These are phyloP conservation scores for Amauroascus verrucosus DNA, from an alignment of 2,329 filamentous ascomycete genomes.

Conservation along the genomic window DNA sequence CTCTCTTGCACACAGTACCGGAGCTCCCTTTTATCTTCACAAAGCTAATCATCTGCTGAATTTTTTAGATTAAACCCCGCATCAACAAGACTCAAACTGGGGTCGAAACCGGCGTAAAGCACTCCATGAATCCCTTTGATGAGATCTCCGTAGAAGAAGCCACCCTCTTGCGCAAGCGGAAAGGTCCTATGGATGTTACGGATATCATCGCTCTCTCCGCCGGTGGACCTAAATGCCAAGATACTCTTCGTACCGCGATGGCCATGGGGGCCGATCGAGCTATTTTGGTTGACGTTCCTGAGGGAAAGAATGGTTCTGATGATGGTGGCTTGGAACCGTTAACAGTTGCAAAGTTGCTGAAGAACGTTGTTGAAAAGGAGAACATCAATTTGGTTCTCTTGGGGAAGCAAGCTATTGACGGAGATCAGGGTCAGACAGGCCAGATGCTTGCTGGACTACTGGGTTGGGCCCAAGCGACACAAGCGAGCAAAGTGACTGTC, in stretches of 20 bases:
- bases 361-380: slow-evolving; percentile 68
- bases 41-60: slow-evolving; percentile 3
- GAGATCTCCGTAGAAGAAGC: slow-evolving; percentile 96
- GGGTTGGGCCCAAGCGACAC: slow-evolving; percentile 89
- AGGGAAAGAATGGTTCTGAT: slow-evolving; percentile 48
- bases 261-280: slow-evolving; percentile 94
- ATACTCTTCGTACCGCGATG: slow-evolving; percentile 91
- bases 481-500: slow-evolving; percentile 76
- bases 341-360: slow-evolving; percentile 80
- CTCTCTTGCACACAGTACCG: not conserved
- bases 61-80: slow-evolving; percentile 54
- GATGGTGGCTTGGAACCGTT: slow-evolving; percentile 67
- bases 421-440: slow-evolving; percentile 88
- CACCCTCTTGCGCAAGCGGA: slow-evolving; percentile 84
- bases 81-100: slow-evolving; percentile 66
- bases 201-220: slow-evolving; percentile 87
- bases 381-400: slow-evolving; percentile 84
- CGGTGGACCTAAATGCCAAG: slow-evolving; percentile 75
- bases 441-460: slow-evolving; percentile 94
- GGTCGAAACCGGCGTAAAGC: slow-evolving; percentile 92
- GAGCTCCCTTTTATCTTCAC: not conserved
- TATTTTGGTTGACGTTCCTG: slow-evolving; percentile 74
- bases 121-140: slow-evolving; percentile 98
- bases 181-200: slow-evolving; percentile 64
- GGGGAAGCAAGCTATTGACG: slow-evolving; percentile 97